Evolutionary conservation across 768 basidiomycete genomes (phyloP).

Genomic region (Boletus pseudopeckii): DNA sequence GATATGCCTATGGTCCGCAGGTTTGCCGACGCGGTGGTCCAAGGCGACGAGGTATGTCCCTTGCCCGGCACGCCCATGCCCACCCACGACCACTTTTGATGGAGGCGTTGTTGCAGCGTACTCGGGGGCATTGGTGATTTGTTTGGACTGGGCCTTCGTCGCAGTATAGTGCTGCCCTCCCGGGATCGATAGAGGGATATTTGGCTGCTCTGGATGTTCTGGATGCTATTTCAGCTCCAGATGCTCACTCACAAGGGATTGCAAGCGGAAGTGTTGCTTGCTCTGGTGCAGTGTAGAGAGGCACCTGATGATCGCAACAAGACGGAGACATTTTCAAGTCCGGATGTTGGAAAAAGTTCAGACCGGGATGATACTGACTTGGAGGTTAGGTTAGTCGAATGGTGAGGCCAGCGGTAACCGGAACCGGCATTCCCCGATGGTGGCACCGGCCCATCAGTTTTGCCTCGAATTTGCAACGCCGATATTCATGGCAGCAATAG

Average conservation of each 20-base stretch:
- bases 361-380: background rate
- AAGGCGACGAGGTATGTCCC: constrained; percentile 3
- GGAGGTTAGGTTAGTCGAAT: background rate
- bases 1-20: constrained; percentile 3
- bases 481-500: no score
- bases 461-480: no score
- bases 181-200: constrained; percentile 7
- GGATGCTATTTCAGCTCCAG: background rate
- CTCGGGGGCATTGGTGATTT: background rate
- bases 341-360: background rate
- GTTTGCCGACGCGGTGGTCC: constrained; percentile 1
- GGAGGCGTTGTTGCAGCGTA: background rate
- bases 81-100: background rate
- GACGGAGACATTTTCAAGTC: background rate
- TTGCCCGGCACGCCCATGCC: no score
- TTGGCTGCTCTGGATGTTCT: constrained; percentile 2
- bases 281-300: no score
- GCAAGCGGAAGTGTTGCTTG: constrained; percentile 6
- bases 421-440: no score
- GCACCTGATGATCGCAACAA: no score
- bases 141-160: constrained; percentile 7
- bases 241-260: constrained; percentile 6
- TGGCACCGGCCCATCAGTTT: no score
- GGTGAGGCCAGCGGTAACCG: no score
- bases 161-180: constrained; percentile 4